Evolutionary conservation across 2,329 filamentous ascomycete species (phyloP).

Genomic region (Diplocarpon rosae): DNA sequence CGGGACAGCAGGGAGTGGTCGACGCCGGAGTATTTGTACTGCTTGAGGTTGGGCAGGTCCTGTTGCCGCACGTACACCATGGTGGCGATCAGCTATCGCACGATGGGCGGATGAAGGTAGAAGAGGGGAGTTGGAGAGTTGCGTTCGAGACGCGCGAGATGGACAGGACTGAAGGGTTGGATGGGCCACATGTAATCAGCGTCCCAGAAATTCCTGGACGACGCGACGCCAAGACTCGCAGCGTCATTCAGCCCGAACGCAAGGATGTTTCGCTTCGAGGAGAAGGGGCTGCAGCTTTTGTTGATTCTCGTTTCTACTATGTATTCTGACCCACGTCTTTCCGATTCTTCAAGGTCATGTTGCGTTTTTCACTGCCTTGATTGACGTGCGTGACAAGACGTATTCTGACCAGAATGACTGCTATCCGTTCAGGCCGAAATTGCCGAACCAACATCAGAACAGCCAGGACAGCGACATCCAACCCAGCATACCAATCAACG

Average conservation of each 20-base stretch:
- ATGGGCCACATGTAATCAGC: not conserved
- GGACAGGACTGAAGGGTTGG: not conserved
- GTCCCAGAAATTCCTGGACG: slow-evolving; percentile 4
- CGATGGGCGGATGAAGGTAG: not conserved
- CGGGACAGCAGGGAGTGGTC: slow-evolving; percentile 84
- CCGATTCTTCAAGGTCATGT: no score
- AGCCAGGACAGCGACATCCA: no score
- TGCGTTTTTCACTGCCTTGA: no score
- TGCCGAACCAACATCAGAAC: no score
- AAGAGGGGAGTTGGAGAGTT: not conserved
- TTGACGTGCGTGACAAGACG: no score
- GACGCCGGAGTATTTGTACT: slow-evolving; percentile 92
- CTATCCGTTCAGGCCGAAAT: no score
- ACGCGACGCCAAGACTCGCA: slow-evolving; percentile 7
- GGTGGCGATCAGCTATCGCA: slow-evolving; percentile 19
- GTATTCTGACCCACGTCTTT: no score
- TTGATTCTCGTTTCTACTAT: no score
- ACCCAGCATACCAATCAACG: no score
- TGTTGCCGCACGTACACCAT: slow-evolving; percentile 97
- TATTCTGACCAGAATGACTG: no score
- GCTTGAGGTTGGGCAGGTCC: slow-evolving; percentile 74
- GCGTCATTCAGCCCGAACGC: slow-evolving; percentile 4
- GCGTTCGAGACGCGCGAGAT: not conserved
- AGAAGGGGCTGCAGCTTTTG: not conserved
- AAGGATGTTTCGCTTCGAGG: not conserved